Evolutionary conservation across 495 filamentous ascomycete species (phyloP), one percentile per base, ranked within the genome.

Genomic region (Aspergillus indologenus): DNA sequence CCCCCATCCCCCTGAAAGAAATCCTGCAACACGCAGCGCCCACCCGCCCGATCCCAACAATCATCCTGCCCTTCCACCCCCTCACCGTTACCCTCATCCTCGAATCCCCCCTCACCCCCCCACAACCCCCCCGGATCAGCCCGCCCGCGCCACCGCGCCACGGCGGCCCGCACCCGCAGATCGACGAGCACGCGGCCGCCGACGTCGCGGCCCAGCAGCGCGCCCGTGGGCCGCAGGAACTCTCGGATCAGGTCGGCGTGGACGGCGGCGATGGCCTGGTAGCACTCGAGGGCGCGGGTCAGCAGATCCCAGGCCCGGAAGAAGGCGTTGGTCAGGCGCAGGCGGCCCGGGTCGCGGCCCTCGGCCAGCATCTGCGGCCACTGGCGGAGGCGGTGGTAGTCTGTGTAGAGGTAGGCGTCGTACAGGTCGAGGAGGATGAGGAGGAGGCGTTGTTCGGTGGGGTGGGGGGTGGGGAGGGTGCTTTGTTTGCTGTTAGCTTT

Each of bases 391-490:
- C 24, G 42, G 4, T 68, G 44, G 49, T 70, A 75, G 20, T 60
- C 54, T 15, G 55, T 64, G 57, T 69, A 69, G 19, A 75, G 47
- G 62, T 65, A 73, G 40, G 55, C 43, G 23, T 73, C 69, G 50
- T 62, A 75, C 2, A 75, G 51, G 4, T 68, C 55, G 11, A 66
- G 49, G 51, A 66, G 68, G 42, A 63, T 19, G 19, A 53, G 17
- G 1, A 75, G 61, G 6, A 75, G 62, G 1, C 23, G 48, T 14
- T 65, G 55, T 50, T 73, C 72, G 14, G 63, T 20, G 4, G 44
- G n/a, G 6, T 61, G 66, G 2, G 68, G 59, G 26, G 64, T 66
- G 14, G 58, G 56, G 42, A 75, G 57, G 44, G 62, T 58, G 5
- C 68, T 73, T 17, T 54, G 15, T 3, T 53, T 45, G 15, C 5